Base-by-base conservation (phyloP, 208 protist species). In the Balamuthia mandrillaris region DNA sequence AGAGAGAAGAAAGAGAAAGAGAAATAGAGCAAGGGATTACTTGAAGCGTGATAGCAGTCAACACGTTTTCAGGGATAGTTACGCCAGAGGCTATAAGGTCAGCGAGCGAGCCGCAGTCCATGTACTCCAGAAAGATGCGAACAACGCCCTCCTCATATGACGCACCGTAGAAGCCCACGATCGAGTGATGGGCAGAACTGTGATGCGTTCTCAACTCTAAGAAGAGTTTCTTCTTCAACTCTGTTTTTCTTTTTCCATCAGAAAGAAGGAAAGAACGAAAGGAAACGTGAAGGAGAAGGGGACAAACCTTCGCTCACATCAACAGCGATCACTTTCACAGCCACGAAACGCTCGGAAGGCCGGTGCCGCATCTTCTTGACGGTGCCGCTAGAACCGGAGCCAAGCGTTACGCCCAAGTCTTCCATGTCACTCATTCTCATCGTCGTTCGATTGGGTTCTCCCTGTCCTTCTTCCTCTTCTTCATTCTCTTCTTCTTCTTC, bases 111-210 rank as follows among this genome's bases (percentile, higher is more conserved):
- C 88, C 85, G n/a, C n/a, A n/a, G 24, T 91, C 65, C 88, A 91
- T 91, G 60, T 35, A 91, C 47, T 79, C 81, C 2, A 77, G 42
- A 29, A 86, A 27, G 3, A 86, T 77, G 16, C 68, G 81, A 2
- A 79, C 49, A 39, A 35, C 49, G n/a, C 68, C 68, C 27, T 81
- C 68, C 65, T 83, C 54, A 21, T 83, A 68, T 27, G 41, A 68
- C 1, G 88, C 88, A 52, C 88, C 88, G 58, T 86, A 91, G 44
- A 91, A 91, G 24, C 56, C 63, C n/a, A 91, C 86, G 21, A 91
- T 81, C 10, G 72, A 79, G 21, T 49, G 54, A 37, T 86, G 86
- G n/a, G 68, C 68, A 0, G 86, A 85, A 4, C 74, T 56, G 27
- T 88, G 70, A 18, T 89, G 56, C 29, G 88, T 91, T 18, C 88